Evolutionary conservation across 805 yeast genomes (phyloP), one percentile per base, ranked within the genome.

Genomic region (Barnettozyma sucrosica): DNA sequence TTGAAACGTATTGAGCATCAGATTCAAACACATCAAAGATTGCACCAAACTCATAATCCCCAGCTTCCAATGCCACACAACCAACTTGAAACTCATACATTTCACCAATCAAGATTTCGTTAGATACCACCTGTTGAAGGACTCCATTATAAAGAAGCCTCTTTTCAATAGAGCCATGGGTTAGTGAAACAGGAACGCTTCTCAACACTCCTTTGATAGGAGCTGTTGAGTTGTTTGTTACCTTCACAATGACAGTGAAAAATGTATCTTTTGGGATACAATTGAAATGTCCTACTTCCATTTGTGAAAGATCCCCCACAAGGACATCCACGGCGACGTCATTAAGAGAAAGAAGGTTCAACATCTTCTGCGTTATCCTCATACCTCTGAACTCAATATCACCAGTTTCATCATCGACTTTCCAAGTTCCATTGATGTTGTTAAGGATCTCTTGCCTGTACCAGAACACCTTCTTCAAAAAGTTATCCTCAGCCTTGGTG

Each of bases 21-120:
- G 50, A 53, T 1, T 55, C 65, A 49, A 65, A 52, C 47, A 74
- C 77, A 46, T 81, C 85, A 52, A 80, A 69, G 13, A 80, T 63
- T 0, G 77, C 75, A 1, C 90, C 88, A 84, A 96, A 83, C 61
- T 87, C 93, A 60, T 83, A 89, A 42, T 79, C 83, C 2, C 97
- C 98, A 40, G 74, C 73, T 46, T 85, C 90, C 34, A 90, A 66
- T 5, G 88, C 76, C 18, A 83, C 74, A 43, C 83, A 75, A 7
- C 87, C 79, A 36, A 85, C 61, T 21, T 70, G 71, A 26, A 79
- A 66, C 2, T 62, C 67, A 4, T 67, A 45, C 0, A 68, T 56
- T 23, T 66, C 72, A 1, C 77, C 75, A 0, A 83, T 72, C 2
- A 55, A 56, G 1, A 83, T 55, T 2, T 66, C 61, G 1, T 64